A percentile compares a stretch with the other conserved stretches of the same genome.
phyloP scores from a whole-genome alignment of 257 asterid species.

The Plantago elongata region DNA sequence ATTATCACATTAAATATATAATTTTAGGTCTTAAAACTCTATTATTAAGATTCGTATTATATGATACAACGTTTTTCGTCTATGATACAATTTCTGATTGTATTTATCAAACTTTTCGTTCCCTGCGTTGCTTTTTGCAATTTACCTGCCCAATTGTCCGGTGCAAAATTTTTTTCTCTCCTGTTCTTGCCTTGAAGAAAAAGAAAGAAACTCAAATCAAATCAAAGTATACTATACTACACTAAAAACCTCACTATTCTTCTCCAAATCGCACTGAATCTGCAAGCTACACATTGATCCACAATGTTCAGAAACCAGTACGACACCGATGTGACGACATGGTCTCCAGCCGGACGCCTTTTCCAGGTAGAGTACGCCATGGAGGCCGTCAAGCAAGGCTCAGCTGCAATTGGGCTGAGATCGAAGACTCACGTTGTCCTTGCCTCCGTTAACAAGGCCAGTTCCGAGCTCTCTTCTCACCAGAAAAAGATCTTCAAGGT shows the following conservation, averaged over 20 bases:
- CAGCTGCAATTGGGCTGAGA: constrained; percentile 95
- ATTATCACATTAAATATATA: too few relatives aligned
- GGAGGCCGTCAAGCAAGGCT: constrained; percentile 99
- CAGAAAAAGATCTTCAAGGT: constrained; percentile 99
- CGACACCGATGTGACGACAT: constrained; percentile 96
- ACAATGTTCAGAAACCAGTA: constrained; percentile 90
- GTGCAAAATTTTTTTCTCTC: too few relatives aligned
- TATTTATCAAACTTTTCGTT: too few relatives aligned
- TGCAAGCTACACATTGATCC: constrained; percentile 34
- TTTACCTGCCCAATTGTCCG: too few relatives aligned
- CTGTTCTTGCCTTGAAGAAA: constrained; percentile 17
- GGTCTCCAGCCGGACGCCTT: constrained; percentile 96
- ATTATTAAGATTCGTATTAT: too few relatives aligned
- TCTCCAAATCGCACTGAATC: background rate
- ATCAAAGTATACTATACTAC: background rate
- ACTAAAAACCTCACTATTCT: too few relatives aligned
- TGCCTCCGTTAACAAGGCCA: constrained; percentile 86
- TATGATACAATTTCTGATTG: too few relatives aligned
- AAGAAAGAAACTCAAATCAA: background rate
- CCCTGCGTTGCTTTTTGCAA: too few relatives aligned
- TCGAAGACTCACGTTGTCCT: constrained; percentile 89
- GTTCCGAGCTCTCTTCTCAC: constrained; percentile 89
- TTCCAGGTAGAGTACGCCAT: constrained; percentile 96
- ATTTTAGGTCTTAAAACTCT: too few relatives aligned
- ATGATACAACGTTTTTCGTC: too few relatives aligned